Evolutionary conservation across 2,329 filamentous ascomycete genomes (phyloP).

Genomic region (Chaetomium sp.): DNA sequence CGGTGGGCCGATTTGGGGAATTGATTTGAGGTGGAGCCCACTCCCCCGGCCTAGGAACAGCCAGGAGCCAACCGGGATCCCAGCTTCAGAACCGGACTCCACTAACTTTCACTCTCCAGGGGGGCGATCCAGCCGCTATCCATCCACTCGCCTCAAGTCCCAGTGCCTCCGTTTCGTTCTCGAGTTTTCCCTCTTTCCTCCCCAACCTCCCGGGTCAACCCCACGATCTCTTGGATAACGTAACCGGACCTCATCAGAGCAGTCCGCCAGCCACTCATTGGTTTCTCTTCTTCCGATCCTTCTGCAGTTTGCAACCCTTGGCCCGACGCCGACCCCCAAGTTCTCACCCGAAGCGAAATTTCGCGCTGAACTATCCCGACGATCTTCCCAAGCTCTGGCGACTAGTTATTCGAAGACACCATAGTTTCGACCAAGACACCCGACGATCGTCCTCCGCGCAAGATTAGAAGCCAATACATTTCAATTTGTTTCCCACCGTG

Average conservation of each 20-base stretch:
- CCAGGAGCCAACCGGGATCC: slow-evolving; percentile 16
- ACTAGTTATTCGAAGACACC: background rate
- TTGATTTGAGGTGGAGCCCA: slow-evolving; percentile 12
- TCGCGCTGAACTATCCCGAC: background rate
- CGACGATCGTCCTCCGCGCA: background rate
- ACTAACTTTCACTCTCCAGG: background rate
- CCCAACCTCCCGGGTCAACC: slow-evolving; percentile 16
- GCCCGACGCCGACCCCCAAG: slow-evolving; percentile 8
- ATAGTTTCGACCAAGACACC: slow-evolving; percentile 4
- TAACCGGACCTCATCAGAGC: background rate
- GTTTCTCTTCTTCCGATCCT: slow-evolving; percentile 14
- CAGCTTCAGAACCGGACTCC: background rate
- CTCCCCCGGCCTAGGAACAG: background rate
- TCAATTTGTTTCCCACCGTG: background rate
- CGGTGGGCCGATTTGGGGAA: slow-evolving; percentile 4
- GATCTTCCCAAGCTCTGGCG: background rate
- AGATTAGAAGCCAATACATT: slow-evolving; percentile 11
- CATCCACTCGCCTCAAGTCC: slow-evolving; percentile 7
- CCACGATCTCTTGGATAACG: slow-evolving; percentile 18
- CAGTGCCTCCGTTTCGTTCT: slow-evolving; percentile 12
- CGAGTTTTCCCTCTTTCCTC: slow-evolving; percentile 2
- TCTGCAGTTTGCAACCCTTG: slow-evolving; percentile 3
- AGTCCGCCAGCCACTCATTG: slow-evolving; percentile 20
- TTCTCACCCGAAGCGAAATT: background rate
- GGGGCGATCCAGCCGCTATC: background rate